Conservation (phyloP, 176 grass and related monocot genomes). For the Tillandsia leiboldiana region DNA sequence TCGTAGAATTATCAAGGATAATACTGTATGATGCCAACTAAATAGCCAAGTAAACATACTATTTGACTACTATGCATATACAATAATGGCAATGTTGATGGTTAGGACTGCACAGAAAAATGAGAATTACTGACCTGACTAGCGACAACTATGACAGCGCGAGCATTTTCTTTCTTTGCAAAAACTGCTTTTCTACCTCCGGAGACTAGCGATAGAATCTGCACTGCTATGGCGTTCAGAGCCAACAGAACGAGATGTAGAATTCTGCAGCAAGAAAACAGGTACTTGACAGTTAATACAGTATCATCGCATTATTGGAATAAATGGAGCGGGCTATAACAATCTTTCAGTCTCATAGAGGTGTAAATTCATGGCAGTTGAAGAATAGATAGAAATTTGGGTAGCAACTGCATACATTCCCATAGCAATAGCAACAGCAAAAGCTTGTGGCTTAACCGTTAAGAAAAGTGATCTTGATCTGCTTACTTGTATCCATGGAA, state of each 20-base stretch:
- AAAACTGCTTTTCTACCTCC: constrained; percentile 39
- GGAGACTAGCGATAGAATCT: constrained; percentile 38
- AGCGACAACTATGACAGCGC: constrained; percentile 74
- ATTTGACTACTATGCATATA: too few relatives aligned
- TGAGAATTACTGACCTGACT: constrained; percentile 65
- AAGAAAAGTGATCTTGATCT: constrained; percentile 85
- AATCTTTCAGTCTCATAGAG: not conserved
- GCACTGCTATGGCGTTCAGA: constrained; percentile 41
- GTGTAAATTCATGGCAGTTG: not conserved
- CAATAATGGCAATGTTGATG: too few relatives aligned
- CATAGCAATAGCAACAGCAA: constrained; percentile 44
- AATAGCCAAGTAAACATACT: too few relatives aligned
- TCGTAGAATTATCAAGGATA: too few relatives aligned
- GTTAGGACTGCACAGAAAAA: not conserved
- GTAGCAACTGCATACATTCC: constrained; percentile 56
- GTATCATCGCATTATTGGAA: not conserved
- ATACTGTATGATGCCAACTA: too few relatives aligned
- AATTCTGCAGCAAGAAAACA: constrained; percentile 42
- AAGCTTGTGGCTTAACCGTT: constrained; percentile 52
- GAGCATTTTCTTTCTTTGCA: constrained; percentile 69
- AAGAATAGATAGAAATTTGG: constrained; percentile 5
- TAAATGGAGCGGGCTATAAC: not conserved
- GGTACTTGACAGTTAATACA: constrained; percentile 5
- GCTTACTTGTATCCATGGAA: constrained; percentile 99
- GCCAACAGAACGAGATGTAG: constrained; percentile 56